Evolutionary conservation across 441 rosid species (phyloP).

Genomic region (Mallotus repandus): DNA sequence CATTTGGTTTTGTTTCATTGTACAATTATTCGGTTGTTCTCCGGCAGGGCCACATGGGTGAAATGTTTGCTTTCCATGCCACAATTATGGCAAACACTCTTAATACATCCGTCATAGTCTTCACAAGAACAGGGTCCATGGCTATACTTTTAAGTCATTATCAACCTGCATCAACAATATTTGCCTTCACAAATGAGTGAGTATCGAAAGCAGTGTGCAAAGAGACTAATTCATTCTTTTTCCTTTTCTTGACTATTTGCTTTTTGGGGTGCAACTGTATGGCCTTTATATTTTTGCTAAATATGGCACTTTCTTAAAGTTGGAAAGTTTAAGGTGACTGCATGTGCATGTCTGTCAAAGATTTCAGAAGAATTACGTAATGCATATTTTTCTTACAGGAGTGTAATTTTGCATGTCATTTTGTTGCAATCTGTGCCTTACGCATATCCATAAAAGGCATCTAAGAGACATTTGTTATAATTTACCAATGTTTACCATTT

Average conservation of each 20-base stretch:
- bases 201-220: constrained; percentile 27
- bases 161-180: constrained; percentile 79
- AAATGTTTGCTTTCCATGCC: constrained; percentile 95
- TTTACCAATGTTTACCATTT: neutral
- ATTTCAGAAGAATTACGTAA: no score
- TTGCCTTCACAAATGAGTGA: constrained; percentile 93
- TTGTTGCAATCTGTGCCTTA: neutral
- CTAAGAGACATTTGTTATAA: neutral
- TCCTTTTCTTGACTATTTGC: constrained; percentile 7
- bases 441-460: neutral
- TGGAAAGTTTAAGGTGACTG: neutral
- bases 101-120: constrained; percentile 71
- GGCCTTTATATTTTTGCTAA: neutral
- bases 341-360: neutral
- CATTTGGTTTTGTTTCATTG: constrained; percentile 6
- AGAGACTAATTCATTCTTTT: neutral
- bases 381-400: neutral
- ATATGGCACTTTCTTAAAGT: neutral
- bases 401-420: neutral
- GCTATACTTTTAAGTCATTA: constrained; percentile 83
- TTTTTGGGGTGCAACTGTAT: constrained; percentile 1
- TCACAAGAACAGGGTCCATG: constrained; percentile 96
- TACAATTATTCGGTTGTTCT: constrained; percentile 23
- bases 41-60: constrained; percentile 84
- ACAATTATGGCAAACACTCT: constrained; percentile 94